Evolutionary conservation across 352 stramenopile species (phyloP), one percentile per base, ranked within the genome.

Genomic region (Paralagenidium karlingii): DNA sequence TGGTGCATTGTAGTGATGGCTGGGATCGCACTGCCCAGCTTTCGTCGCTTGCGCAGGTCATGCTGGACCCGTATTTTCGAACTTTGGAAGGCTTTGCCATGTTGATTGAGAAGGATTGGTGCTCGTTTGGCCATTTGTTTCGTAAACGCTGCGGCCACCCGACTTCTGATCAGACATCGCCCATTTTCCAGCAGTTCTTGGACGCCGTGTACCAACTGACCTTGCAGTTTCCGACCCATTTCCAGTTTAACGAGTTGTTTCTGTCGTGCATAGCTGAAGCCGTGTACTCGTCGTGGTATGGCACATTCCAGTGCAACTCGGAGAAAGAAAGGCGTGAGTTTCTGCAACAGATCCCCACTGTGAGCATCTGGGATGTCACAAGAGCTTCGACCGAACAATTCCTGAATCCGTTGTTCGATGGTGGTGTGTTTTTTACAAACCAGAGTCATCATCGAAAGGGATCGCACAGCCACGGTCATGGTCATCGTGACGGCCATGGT

Each of bases 141-240:
- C 59, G 76, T 38, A 75, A 85, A 24, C 56, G 83, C 1, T 85
- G 68, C 34, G 70, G 67, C 0, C 73, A 86, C 49, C 71, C 74
- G 22, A 83, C 69, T 3, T 84, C 76, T 7, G 87, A 97, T 34
- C 84, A 99, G 52, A 86, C 92, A 15, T 98, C 94, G 29, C 96
- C 96, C 3, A 94, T 99, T 33, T 99, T 99, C 65, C 58, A 98
- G 28, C 95, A 99, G 55, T 99, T 98, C 58, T 61, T 99, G 12
- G 96, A 99, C 63, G 96, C 82, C 42, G 87, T 98, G 20, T 99
- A 94, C 52, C 95, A 99, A 61, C 59, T 99, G 18, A 83, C 96
- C 10, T 64, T 95, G 27, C 94, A 98, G 50, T 98, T 96, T 43
- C 96, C 96, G 11, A 89, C 86, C 5, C 82, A 88, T 49, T 99